phyloP scores from a whole-genome alignment of 2,329 filamentous ascomycete species.

The Xylariales sp. region DNA sequence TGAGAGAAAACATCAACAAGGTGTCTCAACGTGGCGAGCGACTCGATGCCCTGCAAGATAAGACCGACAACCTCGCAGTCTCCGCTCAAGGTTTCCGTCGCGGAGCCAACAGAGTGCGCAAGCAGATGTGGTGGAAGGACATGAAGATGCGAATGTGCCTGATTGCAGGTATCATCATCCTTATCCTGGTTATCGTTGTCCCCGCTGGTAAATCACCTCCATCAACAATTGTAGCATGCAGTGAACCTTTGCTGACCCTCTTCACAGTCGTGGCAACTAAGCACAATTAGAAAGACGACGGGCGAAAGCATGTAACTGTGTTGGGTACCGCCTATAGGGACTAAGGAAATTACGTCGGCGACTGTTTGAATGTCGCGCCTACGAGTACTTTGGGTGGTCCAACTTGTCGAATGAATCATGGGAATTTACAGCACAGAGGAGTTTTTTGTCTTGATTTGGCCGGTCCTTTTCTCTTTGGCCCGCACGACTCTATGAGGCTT shows the following conservation, averaged over 20 bases:
- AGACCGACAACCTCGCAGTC: slow-evolving; percentile 82
- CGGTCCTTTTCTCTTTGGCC: slow-evolving; percentile 28
- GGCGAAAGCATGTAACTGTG: no score
- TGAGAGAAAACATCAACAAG: slow-evolving; percentile 97
- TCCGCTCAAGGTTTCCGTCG: slow-evolving; percentile 94
- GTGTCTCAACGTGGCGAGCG: slow-evolving; percentile 77
- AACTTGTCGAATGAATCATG: slow-evolving; percentile 23
- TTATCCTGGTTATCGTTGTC: slow-evolving; percentile 91
- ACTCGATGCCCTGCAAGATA: slow-evolving; percentile 31
- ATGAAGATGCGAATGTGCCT: slow-evolving; percentile 99
- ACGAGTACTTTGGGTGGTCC: slow-evolving; percentile 24
- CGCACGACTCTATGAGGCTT: slow-evolving; percentile 15
- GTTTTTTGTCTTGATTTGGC: slow-evolving; percentile 28
- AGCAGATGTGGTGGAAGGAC: slow-evolving; percentile 99
- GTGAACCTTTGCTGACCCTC: slow-evolving; percentile 17
- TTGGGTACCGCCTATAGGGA: no score
- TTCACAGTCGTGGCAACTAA: slow-evolving; percentile 39
- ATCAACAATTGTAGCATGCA: slow-evolving; percentile 10
- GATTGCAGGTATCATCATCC: slow-evolving; percentile 82
- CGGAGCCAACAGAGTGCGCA: slow-evolving; percentile 91
- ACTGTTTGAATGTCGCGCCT: slow-evolving; percentile 25
- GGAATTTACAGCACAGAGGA: slow-evolving; percentile 27
- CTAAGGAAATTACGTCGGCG: no score
- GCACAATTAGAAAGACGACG: slow-evolving; percentile 31
- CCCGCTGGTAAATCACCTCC: slow-evolving; percentile 65